These are phyloP conservation scores for Plasmodium sp. DNA, from an alignment of 169 alveolate species.

Conservation along the genomic window DNA sequence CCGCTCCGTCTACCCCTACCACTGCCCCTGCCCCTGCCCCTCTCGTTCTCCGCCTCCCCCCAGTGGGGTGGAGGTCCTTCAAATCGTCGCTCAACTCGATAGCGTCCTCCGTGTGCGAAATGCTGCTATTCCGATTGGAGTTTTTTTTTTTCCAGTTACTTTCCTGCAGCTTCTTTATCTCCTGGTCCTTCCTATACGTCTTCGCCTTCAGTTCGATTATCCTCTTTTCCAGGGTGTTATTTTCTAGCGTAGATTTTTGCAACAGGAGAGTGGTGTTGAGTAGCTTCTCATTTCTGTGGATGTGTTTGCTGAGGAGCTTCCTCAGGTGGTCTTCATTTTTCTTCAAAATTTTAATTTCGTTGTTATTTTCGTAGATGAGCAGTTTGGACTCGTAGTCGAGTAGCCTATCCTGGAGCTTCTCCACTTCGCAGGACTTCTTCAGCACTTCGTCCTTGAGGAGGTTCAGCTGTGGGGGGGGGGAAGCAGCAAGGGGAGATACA, in stretches of 20 bases:
- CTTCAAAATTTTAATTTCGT: conserved; percentile 46
- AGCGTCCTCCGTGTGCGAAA: background rate
- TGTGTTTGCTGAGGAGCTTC: conserved; percentile 44
- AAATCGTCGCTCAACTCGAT: background rate
- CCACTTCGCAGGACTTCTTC: conserved; percentile 43
- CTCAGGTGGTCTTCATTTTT: conserved; percentile 50
- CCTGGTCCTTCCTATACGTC: conserved; percentile 62
- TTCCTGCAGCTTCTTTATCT: conserved; percentile 59
- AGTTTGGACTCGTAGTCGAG: conserved; percentile 60
- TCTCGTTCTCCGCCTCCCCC: background rate
- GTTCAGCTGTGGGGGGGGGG: background rate
- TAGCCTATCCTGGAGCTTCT: conserved; percentile 41
- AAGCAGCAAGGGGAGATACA: background rate
- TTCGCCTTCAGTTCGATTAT: conserved; percentile 47
- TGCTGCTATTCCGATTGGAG: background rate
- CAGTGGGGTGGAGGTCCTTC: background rate
- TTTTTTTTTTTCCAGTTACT: conserved; percentile 15
- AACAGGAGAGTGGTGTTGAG: conserved; percentile 39
- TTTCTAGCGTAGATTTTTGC: conserved; percentile 63
- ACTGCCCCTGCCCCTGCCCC: no score
- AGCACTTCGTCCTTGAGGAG: conserved; percentile 31
- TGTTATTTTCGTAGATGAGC: conserved; percentile 53
- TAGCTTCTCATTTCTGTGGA: conserved; percentile 50
- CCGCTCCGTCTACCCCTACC: no score
- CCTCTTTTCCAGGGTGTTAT: conserved; percentile 38